Conservation (phyloP, 345 rosid species). For the Eucalyptus tenuipes region DNA sequence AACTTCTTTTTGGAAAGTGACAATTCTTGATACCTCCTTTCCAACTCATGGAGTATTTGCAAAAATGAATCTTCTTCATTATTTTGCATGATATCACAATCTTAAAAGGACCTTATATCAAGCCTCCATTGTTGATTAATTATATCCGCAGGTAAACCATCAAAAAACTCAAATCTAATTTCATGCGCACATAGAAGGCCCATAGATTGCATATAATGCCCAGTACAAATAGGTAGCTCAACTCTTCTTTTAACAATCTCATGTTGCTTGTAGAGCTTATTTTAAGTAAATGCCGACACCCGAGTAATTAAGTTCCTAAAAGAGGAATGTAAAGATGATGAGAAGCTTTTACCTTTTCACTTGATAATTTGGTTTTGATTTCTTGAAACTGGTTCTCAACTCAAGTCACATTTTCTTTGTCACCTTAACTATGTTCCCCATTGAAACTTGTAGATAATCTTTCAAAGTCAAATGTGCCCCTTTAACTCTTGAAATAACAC, state of each 20-base stretch:
- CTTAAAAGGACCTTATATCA: not conserved
- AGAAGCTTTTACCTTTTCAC: not conserved
- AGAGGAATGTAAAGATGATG: not conserved
- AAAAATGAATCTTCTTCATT: not conserved
- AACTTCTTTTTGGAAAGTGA: not conserved
- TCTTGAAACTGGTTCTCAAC: not conserved
- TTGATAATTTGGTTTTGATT: not conserved
- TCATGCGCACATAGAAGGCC: no score
- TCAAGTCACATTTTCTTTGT: not conserved
- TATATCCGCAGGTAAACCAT: not conserved
- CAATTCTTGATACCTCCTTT: not conserved
- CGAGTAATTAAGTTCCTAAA: not conserved
- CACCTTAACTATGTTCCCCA: no score
- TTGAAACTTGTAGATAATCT: no score
- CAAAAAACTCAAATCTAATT: no score
- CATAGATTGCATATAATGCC: not conserved
- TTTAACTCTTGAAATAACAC: not conserved
- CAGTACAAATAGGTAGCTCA: not conserved
- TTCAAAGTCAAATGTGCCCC: not conserved
- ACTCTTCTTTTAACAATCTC: not conserved
- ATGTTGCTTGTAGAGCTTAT: not conserved
- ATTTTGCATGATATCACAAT: not conserved
- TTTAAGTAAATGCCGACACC: fast-evolving
- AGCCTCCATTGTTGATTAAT: not conserved
- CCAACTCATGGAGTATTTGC: not conserved